Percentiles rank a stretch among this genome's conserved stretches.
Evolutionary conservation across 768 basidiomycete genomes (phyloP).

Genomic region (Gymnopilus junonius): DNA sequence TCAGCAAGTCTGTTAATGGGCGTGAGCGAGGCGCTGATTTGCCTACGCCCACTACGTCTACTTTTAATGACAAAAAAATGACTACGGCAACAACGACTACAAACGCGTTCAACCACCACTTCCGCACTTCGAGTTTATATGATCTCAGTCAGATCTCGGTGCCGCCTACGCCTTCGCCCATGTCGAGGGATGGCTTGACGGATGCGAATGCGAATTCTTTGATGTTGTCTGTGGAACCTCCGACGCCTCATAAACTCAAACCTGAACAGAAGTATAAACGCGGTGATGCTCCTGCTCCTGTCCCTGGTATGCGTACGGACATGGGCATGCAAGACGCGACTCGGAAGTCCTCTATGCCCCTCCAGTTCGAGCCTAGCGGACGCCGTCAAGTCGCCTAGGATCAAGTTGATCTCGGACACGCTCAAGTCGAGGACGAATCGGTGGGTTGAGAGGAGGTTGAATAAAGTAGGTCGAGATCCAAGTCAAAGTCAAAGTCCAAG

Average conservation of each 20-base stretch:
- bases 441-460: constrained; percentile 63
- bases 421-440: constrained; percentile 60
- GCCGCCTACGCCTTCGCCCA: constrained; percentile 42
- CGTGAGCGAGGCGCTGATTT: too few species aligned
- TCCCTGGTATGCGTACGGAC: background rate
- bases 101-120: constrained; percentile 40
- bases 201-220: constrained; percentile 23
- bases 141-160: constrained; percentile 51
- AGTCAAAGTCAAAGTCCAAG: too few species aligned
- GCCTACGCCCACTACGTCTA: too few species aligned
- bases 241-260: constrained; percentile 38
- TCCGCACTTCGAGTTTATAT: constrained; percentile 59
- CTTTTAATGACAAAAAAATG: too few species aligned
- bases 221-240: constrained; percentile 46
- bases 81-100: constrained; percentile 43
- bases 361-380: background rate
- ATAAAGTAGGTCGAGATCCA: too few species aligned
- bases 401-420: constrained; percentile 50
- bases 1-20: constrained; percentile 30
- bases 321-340: background rate
- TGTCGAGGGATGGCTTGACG: constrained; percentile 9
- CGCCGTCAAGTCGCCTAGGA: constrained; percentile 31
- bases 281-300: background rate
- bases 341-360: too few species aligned
- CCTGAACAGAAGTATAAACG: background rate